Percentiles rank a stretch among this genome's conserved stretches.
Conservation (phyloP, 2,329 filamentous ascomycete genomes). For the Neonectria magnoliae region DNA sequence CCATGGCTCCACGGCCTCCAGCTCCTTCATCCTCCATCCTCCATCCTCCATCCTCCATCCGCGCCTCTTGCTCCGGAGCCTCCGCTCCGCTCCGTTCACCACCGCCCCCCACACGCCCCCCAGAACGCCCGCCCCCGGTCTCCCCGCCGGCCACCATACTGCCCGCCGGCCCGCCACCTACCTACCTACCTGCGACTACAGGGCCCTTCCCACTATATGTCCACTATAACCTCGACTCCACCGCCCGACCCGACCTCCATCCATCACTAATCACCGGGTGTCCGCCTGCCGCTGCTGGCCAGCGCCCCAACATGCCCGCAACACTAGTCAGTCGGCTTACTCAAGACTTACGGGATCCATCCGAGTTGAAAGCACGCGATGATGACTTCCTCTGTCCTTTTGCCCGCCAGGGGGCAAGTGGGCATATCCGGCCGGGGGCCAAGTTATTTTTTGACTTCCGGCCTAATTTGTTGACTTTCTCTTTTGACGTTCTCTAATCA, state of each 20-base stretch:
- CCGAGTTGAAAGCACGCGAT: background rate
- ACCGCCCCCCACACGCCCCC: background rate
- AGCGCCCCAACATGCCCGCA: background rate
- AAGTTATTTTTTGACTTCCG: background rate
- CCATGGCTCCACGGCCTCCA: background rate
- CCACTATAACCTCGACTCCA: background rate
- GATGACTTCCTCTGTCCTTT: background rate
- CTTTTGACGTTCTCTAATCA: constrained; percentile 10
- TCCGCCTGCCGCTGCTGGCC: background rate
- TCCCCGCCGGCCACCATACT: background rate
- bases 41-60: no score
- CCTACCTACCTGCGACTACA: background rate
- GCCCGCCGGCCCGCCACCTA: background rate
- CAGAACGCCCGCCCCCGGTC: background rate
- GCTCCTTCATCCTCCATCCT: no score
- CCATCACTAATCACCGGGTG: background rate
- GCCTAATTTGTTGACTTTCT: constrained; percentile 4
- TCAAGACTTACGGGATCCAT: background rate
- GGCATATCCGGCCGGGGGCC: background rate
- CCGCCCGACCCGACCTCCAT: no score
- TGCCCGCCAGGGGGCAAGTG: background rate
- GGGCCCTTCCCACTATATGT: background rate
- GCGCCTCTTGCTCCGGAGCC: background rate
- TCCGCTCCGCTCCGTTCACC: background rate
- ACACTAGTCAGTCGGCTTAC: background rate